Evolutionary conservation across 805 yeast species (phyloP), one percentile per base, ranked within the genome.

Genomic region (Hagleromyces aurorensis): DNA sequence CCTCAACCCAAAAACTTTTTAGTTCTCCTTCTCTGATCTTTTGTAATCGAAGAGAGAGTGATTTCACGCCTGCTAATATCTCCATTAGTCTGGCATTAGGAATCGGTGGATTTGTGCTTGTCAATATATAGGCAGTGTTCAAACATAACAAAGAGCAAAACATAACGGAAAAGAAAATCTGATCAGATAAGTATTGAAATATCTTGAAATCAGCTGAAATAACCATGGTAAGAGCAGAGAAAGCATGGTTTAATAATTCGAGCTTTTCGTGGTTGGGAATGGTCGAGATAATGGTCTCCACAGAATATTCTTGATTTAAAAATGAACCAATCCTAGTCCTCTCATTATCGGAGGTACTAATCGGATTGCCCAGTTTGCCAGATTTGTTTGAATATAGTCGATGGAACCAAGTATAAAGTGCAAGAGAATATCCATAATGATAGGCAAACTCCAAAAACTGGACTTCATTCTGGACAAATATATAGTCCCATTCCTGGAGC

Each of bases 401-500:
- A 29, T 46, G 48, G 19, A 32, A 41, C 43, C 46, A 44, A 14
- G 41, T 37, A 25, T 65, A 67, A 21, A 62, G 48, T 3, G 78
- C 65, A 35, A 73, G 56, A 25, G 77, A 58, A 33, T 67, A 64
- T 29, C 76, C 70, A 40, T 75, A 77, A 48, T 78, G 73, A 49
- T 75, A 78, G 27, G 78, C 75, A 34, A 78, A 68, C 45, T 77
- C 86, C 3, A 79, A 78, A 53, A 80, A 81, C 46, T 82, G 87
- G 28, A 76, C 64, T 2, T 78, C 72, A 1, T 85, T 80, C 50
- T 79, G 86, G 28, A 70, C 69, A 50, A 79, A 72, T 15, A 80
- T 53, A 42, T 72, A 71, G 24, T 67, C 72, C 89, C 89, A 81
- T 46, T 74, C 77, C 3, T 69, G 70, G 33, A 67, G 61, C 91